A percentile compares a stretch with the other conserved stretches of the same genome.
phyloP scores from a whole-genome alignment of 1,284 basidiomycete species.

The Tilletia indica region DNA sequence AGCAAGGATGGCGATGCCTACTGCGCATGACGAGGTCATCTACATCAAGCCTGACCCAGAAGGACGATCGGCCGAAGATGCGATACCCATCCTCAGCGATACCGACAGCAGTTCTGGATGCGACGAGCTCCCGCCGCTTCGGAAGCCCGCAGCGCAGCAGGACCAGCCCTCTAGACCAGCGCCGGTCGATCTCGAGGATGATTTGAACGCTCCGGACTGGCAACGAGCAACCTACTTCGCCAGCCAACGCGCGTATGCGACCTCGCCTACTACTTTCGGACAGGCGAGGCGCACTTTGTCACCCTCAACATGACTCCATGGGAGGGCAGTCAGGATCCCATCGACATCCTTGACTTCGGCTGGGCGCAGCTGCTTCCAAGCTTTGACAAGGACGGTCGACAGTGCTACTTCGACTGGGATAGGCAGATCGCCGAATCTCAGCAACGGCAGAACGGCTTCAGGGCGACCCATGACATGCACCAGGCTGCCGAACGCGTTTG shows the following conservation, averaged over 20 bases:
- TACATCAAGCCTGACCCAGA: no score
- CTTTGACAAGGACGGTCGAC: background rate
- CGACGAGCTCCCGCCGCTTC: background rate
- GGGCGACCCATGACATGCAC: background rate
- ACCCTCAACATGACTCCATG: background rate
- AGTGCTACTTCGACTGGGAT: background rate
- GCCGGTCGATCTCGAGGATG: background rate
- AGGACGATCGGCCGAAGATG: background rate
- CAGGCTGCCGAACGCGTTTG: background rate
- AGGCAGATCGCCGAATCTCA: background rate
- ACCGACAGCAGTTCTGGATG: background rate
- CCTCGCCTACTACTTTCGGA: constrained; percentile 4
- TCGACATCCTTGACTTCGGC: constrained; percentile 2
- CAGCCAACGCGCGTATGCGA: constrained; percentile 11
- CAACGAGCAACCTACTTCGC: constrained; percentile 11
- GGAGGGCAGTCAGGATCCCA: background rate
- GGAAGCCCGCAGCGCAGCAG: background rate
- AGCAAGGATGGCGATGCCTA: no score
- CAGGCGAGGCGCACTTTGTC: constrained; percentile 4
- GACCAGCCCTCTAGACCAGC: background rate
- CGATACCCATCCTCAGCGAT: constrained; percentile 2
- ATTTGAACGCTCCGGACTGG: background rate
- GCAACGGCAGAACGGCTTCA: background rate
- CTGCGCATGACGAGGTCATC: no score
- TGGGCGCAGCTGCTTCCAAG: background rate